These are phyloP conservation scores for Quercus lobata DNA, from an alignment of 331 rosid genomes.

Conservation along the genomic window DNA sequence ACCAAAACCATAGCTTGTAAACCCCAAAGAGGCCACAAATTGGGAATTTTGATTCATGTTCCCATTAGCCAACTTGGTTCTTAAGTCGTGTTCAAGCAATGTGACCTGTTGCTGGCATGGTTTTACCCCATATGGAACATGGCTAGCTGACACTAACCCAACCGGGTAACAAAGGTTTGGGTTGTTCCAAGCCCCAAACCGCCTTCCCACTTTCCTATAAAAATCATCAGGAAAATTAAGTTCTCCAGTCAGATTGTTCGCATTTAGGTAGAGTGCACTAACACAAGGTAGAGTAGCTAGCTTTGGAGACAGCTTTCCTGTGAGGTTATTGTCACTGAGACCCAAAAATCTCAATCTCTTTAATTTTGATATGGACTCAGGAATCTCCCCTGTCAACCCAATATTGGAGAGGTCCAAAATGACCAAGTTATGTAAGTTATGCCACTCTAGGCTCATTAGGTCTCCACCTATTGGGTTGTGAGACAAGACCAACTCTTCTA, in stretches of 20 bases:
- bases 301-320: slow-evolving; percentile 57
- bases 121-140: slow-evolving; percentile 67
- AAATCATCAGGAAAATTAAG: slow-evolving; percentile 58
- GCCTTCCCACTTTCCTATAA: slow-evolving; percentile 70
- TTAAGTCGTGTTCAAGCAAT: slow-evolving; percentile 34
- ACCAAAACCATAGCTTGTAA: slow-evolving; percentile 16
- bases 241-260: slow-evolving; percentile 72
- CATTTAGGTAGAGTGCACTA: slow-evolving; percentile 68
- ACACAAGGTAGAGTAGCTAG: slow-evolving; percentile 60
- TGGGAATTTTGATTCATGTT: slow-evolving; percentile 29
- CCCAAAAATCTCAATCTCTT: slow-evolving; percentile 74
- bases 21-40: slow-evolving; percentile 40
- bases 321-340: slow-evolving; percentile 69
- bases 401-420: slow-evolving; percentile 71
- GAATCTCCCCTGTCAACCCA: slow-evolving; percentile 70
- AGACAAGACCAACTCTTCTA: slow-evolving; percentile 68
- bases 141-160: slow-evolving; percentile 32
- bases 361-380: slow-evolving; percentile 62
- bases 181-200: slow-evolving; percentile 86
- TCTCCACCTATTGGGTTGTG: slow-evolving; percentile 82
- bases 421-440: slow-evolving; percentile 47
- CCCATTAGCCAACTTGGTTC: slow-evolving; percentile 21
- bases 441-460: slow-evolving; percentile 50
- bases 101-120: slow-evolving; percentile 59
- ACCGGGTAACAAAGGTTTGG: slow-evolving; percentile 69